Conservation (phyloP, 495 filamentous ascomycete genomes). For the Haplographium delicatum region DNA sequence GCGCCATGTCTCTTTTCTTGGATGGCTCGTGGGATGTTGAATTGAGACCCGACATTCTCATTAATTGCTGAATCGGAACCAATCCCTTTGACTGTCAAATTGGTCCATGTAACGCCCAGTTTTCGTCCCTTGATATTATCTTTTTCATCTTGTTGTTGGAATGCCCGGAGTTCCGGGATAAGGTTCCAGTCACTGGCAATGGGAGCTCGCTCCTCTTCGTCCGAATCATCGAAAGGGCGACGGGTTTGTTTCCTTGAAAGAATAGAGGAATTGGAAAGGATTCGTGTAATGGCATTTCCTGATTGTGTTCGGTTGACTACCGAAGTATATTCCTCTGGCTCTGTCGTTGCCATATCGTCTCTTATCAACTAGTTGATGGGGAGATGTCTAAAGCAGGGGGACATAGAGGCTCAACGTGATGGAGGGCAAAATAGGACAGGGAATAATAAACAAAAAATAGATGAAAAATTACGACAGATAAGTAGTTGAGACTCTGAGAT, state of each 20-base stretch:
- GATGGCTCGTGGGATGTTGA: slow-evolving; percentile 39
- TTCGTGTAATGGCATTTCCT: slow-evolving; percentile 4
- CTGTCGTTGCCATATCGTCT: slow-evolving; percentile 12
- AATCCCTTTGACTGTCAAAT: slow-evolving; percentile 59
- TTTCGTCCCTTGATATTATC: slow-evolving; percentile 46
- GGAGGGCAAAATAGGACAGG: too few relatives aligned
- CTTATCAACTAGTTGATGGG: neutral
- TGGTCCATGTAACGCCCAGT: slow-evolving; percentile 54
- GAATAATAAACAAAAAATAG: too few relatives aligned
- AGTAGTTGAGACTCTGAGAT: too few relatives aligned
- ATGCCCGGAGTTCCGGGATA: slow-evolving; percentile 39
- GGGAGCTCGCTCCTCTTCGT: slow-evolving; percentile 10
- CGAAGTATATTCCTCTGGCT: slow-evolving; percentile 18
- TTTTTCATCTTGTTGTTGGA: slow-evolving; percentile 39
- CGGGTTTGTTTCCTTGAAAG: slow-evolving; percentile 6
- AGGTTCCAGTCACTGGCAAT: slow-evolving; percentile 40
- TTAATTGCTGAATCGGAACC: slow-evolving; percentile 46
- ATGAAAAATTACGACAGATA: too few relatives aligned
- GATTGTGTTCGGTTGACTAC: neutral
- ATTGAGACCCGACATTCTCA: slow-evolving; percentile 49
- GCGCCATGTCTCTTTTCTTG: slow-evolving; percentile 11
- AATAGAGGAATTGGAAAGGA: slow-evolving; percentile 7
- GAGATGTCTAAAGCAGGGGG: too few relatives aligned
- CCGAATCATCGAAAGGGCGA: slow-evolving; percentile 6
- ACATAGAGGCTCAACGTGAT: too few relatives aligned